A percentile compares a stretch with the other conserved stretches of the same genome.
Evolutionary conservation across 306 rosid species (phyloP).

Genomic region (Rosa rugosa): DNA sequence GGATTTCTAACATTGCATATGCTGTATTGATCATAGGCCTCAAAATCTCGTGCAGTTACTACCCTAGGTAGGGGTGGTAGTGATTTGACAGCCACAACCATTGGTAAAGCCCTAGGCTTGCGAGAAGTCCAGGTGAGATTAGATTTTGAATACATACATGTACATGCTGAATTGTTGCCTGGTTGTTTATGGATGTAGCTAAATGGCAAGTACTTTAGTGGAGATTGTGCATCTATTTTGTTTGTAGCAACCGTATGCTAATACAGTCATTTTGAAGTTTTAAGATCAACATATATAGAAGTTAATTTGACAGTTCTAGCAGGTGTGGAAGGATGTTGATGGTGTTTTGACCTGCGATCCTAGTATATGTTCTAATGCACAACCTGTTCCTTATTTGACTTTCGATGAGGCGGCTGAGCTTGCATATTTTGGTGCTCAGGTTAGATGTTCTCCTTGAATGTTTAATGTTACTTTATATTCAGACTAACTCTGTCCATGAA

Average conservation of each 20-base stretch:
- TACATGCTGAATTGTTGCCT: neutral
- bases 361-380: conserved; percentile 48
- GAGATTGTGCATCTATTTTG: neutral
- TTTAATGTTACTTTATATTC: neutral
- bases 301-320: conserved; percentile 14
- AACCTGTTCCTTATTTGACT: conserved; percentile 71
- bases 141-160: neutral
- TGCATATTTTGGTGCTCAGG: conserved; percentile 85
- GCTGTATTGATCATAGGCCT: conserved; percentile 43
- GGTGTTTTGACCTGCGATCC: conserved; percentile 78
- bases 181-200: neutral
- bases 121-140: conserved; percentile 64
- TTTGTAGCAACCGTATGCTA: neutral
- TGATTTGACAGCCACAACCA: conserved; percentile 70
- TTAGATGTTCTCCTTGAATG: conserved; percentile 14
- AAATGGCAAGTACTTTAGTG: neutral
- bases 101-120: conserved; percentile 68
- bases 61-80: conserved; percentile 78
- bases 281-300: neutral
- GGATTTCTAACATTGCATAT: neutral
- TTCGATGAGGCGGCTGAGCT: conserved; percentile 83
- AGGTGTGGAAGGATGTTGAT: conserved; percentile 85
- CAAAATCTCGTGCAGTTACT: conserved; percentile 64
- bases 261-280: neutral
- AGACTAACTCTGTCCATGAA: neutral